Evolutionary conservation across 805 yeast genomes (phyloP).

Genomic region (Nakazawaea populi): DNA sequence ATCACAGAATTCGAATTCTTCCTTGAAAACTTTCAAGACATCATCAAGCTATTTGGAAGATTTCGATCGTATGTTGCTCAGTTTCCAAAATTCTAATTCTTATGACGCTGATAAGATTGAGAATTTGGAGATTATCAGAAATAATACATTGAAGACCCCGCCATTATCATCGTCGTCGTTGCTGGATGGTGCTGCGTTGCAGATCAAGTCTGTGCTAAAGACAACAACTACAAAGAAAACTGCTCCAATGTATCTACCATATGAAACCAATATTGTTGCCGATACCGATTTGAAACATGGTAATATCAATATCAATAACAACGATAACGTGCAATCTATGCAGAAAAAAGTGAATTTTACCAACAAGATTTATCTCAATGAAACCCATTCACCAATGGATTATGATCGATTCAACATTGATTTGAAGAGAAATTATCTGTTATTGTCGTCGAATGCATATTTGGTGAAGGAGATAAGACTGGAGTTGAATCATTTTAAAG

Average conservation of each 20-base stretch:
- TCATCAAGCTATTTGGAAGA: constrained; percentile 8
- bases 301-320: too few relatives aligned
- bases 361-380: constrained; percentile 40
- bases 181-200: background rate
- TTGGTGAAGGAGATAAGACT: constrained; percentile 50
- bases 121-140: constrained; percentile 13
- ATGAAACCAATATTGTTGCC: too few relatives aligned
- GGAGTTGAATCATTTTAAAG: constrained; percentile 61
- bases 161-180: background rate
- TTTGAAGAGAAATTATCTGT: constrained; percentile 41
- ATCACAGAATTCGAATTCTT: constrained; percentile 13
- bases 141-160: constrained; percentile 10
- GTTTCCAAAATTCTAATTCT: constrained; percentile 14
- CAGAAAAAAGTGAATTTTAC: constrained; percentile 36
- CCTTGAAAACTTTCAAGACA: constrained; percentile 12
- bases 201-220: too few relatives aligned
- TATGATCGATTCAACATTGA: constrained; percentile 51
- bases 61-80: constrained; percentile 9
- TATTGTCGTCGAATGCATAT: constrained; percentile 38
- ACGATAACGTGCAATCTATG: too few relatives aligned
- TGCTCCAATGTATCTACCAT: too few relatives aligned
- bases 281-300: too few relatives aligned
- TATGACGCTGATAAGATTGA: constrained; percentile 3
- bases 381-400: constrained; percentile 43
- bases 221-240: too few relatives aligned